Conservation (phyloP, 1,284 basidiomycete species). For the Hymenochaete sp. region DNA sequence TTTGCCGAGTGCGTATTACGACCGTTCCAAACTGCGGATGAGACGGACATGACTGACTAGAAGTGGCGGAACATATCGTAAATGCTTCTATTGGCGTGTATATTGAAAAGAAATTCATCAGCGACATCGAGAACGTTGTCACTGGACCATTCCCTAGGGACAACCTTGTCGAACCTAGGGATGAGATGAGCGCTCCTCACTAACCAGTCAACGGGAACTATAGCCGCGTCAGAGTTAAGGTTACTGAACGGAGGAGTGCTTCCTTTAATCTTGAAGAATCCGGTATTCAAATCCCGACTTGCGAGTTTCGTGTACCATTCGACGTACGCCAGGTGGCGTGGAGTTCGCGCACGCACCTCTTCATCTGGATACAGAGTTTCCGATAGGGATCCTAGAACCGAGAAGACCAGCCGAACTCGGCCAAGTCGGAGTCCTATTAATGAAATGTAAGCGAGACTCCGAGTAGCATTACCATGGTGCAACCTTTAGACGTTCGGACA, state of each 20-base stretch:
- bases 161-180: background rate
- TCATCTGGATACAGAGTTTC: conserved; percentile 8
- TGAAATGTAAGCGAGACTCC: background rate
- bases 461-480: background rate
- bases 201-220: background rate
- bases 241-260: background rate
- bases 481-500: background rate
- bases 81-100: no score
- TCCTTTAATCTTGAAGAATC: background rate
- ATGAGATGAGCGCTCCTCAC: conserved; percentile 2
- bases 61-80: no score
- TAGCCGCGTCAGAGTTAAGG: background rate
- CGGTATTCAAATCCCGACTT: background rate
- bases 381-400: conserved; percentile 16
- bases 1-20: no score
- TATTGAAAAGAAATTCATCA: no score
- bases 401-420: conserved; percentile 23
- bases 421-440: conserved; percentile 21
- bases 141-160: conserved; percentile 4
- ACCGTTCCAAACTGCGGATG: no score
- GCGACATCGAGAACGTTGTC: no score
- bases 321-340: conserved; percentile 25
- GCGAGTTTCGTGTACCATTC: conserved; percentile 25
- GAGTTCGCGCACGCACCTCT: background rate
- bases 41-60: no score